Base-by-base conservation (phyloP, 163 green algal species). In the Picocystis sp. region DNA sequence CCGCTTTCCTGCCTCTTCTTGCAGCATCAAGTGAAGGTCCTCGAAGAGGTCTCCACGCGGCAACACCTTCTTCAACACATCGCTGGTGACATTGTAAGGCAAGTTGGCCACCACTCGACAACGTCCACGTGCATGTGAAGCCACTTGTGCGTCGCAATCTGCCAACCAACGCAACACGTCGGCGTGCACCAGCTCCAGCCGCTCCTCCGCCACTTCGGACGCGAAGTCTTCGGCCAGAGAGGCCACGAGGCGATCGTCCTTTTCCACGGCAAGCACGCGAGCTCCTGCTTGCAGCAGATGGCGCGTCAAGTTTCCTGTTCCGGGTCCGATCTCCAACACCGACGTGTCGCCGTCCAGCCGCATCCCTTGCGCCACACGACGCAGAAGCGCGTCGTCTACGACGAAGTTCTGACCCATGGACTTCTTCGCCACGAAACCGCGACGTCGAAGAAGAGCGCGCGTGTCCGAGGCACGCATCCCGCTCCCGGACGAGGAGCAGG, bases 31-130 rank as follows among this genome's bases (percentile, higher is more conserved):
- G 47, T 70, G 68, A n/a, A 94, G 64, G 47, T 79, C 62, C 0
- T 73, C 74, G 33, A 92, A 67, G 17, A 61, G n/a, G 43, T 74
- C 70, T 12, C 81, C 77, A 53, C 81, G 54, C 0, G 87, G 83
- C 55, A 95, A 71, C 50, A 84, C 57, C 19, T 55, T 42, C 42
- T 67, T 66, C 43, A 96, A 59, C 45, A 90, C 75, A 23, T 92
- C 85, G 51, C 74, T 92, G 35, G 87, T 96, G 64, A 96, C 92
- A 76, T 96, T 92, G 74, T 93, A 96, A 0, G 87, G 87, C 57
- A 96, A 65, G 66, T 96, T 96, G 44, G 87, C 75, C 14, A 96
- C 82, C 17, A 96, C 61, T 24, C 43, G 43, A 17, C 29, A 38
- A 23, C 53, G 53, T 23, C 44, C 44, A 23, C 22, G 44, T 9